Evolutionary conservation across 2,329 filamentous ascomycete species (phyloP).

Genomic region (Penicillium sp.): DNA sequence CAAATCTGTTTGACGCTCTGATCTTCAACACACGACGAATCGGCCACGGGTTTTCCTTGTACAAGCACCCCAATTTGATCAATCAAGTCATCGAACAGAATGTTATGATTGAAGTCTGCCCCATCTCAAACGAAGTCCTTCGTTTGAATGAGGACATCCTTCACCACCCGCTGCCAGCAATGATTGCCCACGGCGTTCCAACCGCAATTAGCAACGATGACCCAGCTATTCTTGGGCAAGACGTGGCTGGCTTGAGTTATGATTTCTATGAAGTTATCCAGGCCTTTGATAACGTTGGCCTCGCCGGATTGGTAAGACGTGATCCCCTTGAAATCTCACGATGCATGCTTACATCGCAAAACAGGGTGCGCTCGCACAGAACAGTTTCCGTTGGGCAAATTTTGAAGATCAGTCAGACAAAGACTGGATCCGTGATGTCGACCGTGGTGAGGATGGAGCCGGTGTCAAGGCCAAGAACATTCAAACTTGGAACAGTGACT

Average conservation of each 20-base stretch:
- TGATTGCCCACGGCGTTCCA: slow-evolving; percentile 78
- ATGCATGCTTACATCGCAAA: neutral
- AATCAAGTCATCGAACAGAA: slow-evolving; percentile 83
- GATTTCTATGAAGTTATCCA: slow-evolving; percentile 93
- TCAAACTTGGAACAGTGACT: slow-evolving; percentile 74
- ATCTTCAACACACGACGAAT: slow-evolving; percentile 81
- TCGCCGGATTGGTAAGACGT: neutral
- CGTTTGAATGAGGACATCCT: slow-evolving; percentile 73
- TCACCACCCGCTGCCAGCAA: slow-evolving; percentile 75
- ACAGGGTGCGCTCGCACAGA: slow-evolving; percentile 70
- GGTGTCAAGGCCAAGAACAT: slow-evolving; percentile 70
- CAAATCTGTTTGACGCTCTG: slow-evolving; percentile 84
- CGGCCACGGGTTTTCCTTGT: slow-evolving; percentile 82
- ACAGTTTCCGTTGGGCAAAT: slow-evolving; percentile 81
- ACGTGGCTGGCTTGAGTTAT: slow-evolving; percentile 77
- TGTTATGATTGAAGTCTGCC: slow-evolving; percentile 84
- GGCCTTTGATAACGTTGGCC: slow-evolving; percentile 80
- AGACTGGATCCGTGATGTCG: slow-evolving; percentile 72
- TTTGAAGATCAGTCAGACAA: slow-evolving; percentile 74
- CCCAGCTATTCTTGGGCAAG: slow-evolving; percentile 82
- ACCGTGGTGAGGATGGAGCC: slow-evolving; percentile 67
- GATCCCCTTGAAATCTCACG: neutral
- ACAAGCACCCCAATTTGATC: slow-evolving; percentile 83
- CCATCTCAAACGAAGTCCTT: slow-evolving; percentile 85
- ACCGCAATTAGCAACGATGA: slow-evolving; percentile 87